phyloP scores from a whole-genome alignment of 768 basidiomycete species.

The Pilatotrama ljubarskyi region DNA sequence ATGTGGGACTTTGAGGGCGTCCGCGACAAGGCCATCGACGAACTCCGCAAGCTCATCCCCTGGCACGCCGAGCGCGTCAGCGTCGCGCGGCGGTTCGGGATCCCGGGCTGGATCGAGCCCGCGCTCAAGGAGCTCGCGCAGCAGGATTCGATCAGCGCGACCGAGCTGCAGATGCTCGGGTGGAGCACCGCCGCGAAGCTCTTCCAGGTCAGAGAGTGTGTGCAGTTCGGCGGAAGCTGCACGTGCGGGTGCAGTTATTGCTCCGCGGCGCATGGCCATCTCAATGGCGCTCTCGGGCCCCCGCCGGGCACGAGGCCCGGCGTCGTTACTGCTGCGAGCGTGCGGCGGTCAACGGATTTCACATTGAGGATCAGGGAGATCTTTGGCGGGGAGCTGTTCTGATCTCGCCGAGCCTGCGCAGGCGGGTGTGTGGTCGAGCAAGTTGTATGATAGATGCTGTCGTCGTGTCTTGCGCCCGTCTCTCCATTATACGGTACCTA shows the following conservation, averaged over 20 bases:
- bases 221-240: not conserved
- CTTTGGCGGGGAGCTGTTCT: slow-evolving; percentile 10
- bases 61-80: slow-evolving; percentile 8
- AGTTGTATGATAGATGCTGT: no score
- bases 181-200: slow-evolving; percentile 13
- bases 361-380: slow-evolving; percentile 6
- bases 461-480: no score
- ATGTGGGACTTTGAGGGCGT: slow-evolving; percentile 20
- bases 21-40: slow-evolving; percentile 10
- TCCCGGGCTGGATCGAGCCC: slow-evolving; percentile 18
- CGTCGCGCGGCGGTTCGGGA: slow-evolving; percentile 5
- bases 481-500: no score
- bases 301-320: not conserved
- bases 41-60: slow-evolving; percentile 1
- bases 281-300: not conserved
- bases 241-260: slow-evolving; percentile 18
- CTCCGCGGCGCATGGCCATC: not conserved
- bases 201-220: slow-evolving; percentile 6
- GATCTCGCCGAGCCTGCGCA: not conserved
- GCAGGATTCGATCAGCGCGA: slow-evolving; percentile 3
- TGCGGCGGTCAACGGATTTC: slow-evolving; percentile 7
- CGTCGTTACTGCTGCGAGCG: not conserved
- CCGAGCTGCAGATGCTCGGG: slow-evolving; percentile 11
- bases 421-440: no score
- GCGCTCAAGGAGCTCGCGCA: slow-evolving; percentile 13